Evolutionary conservation across 2,329 filamentous ascomycete species (phyloP).

Genomic region (Pleurostoma richardsiae): DNA sequence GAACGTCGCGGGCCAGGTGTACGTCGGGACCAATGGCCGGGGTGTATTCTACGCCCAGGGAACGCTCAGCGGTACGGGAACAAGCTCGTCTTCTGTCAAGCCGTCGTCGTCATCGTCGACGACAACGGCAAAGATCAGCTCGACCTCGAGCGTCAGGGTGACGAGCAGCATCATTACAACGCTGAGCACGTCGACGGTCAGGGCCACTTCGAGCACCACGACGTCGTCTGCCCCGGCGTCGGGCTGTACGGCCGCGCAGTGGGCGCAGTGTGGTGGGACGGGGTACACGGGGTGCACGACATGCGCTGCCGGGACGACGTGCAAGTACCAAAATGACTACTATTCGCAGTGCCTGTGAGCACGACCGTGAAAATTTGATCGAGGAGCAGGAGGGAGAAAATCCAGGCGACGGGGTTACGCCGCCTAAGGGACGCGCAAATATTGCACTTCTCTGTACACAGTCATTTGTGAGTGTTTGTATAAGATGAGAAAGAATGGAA

Average conservation of each 20-base stretch:
- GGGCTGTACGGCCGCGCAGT: slow-evolving; percentile 17
- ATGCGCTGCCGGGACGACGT: slow-evolving; percentile 25
- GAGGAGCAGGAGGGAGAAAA: no score
- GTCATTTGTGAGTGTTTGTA: no score
- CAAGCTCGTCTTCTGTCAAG: slow-evolving; percentile 3
- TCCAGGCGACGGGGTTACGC: no score
- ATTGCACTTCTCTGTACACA: no score
- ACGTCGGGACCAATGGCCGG: slow-evolving; percentile 45
- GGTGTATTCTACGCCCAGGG: slow-evolving; percentile 34
- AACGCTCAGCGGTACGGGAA: slow-evolving; percentile 9
- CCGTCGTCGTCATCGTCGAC: slow-evolving; percentile 6
- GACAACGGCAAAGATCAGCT: slow-evolving; percentile 5
- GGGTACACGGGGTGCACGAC: slow-evolving; percentile 25
- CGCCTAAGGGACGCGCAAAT: no score
- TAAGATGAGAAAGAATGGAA: no score
- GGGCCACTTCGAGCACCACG: slow-evolving; percentile 7
- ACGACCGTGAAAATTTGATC: no score
- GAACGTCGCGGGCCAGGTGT: slow-evolving; percentile 38
- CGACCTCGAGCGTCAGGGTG: slow-evolving; percentile 1
- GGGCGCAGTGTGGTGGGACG: slow-evolving; percentile 29
- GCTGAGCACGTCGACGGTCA: slow-evolving; percentile 6
- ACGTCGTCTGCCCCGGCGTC: slow-evolving; percentile 6
- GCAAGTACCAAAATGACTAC: slow-evolving; percentile 22
- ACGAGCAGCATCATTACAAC: slow-evolving; percentile 5
- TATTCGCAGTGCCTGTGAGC: slow-evolving; percentile 26